A percentile compares a stretch with the other conserved stretches of the same genome.
phyloP scores from a whole-genome alignment of 352 stramenopile genomes.

The Globisporangium rhizosaccharum region DNA sequence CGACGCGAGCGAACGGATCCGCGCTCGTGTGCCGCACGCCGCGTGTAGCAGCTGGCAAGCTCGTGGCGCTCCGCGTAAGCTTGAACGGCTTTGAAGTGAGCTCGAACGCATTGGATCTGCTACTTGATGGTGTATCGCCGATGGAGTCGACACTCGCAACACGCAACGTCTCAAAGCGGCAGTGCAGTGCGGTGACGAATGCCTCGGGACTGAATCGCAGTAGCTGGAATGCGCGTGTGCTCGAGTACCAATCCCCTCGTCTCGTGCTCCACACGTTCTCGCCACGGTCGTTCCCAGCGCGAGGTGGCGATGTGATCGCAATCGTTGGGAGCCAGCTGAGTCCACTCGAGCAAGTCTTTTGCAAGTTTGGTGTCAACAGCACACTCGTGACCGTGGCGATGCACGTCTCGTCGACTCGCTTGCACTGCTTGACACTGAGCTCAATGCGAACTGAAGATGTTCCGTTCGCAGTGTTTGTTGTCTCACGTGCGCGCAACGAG shows the following conservation, averaged over 20 bases:
- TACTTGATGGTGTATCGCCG: constrained; percentile 12
- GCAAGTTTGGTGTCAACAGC: constrained; percentile 18
- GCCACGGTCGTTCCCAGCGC: constrained; percentile 16
- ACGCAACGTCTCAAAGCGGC: no score
- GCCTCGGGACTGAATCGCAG: background rate
- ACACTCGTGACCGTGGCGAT: constrained; percentile 7
- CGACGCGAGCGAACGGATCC: constrained; percentile 23
- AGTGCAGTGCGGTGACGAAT: background rate
- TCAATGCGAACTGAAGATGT: constrained; percentile 8
- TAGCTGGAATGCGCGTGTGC: background rate
- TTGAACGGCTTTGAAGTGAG: constrained; percentile 40
- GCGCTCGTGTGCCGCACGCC: constrained; percentile 27
- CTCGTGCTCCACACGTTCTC: constrained; percentile 12
- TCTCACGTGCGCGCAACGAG: background rate
- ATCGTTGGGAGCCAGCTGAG: constrained; percentile 21
- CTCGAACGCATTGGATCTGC: constrained; percentile 18
- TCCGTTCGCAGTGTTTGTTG: constrained; percentile 12
- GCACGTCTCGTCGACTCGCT: constrained; percentile 17
- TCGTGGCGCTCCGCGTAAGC: constrained; percentile 20
- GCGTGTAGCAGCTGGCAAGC: background rate
- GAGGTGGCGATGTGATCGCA: constrained; percentile 16
- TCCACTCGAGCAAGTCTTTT: constrained; percentile 21
- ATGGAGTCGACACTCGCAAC: background rate
- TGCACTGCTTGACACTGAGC: constrained; percentile 24
- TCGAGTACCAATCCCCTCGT: background rate